Evolutionary conservation across 2,329 filamentous ascomycete genomes (phyloP).

Genomic region (Hypoxylon sp.): DNA sequence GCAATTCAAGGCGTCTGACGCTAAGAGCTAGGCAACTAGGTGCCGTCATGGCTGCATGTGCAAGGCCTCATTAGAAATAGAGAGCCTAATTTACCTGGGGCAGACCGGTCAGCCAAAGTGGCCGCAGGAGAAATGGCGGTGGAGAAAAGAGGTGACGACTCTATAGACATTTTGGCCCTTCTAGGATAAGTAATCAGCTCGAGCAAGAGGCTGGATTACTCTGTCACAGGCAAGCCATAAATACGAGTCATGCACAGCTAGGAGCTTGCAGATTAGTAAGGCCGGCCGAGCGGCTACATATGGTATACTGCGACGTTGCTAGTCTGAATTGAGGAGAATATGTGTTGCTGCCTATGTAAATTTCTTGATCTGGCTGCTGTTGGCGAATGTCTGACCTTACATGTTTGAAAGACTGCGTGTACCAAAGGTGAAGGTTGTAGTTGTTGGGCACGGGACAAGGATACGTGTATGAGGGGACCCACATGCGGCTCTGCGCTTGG

Average conservation of each 20-base stretch:
- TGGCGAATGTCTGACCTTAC: constrained; percentile 5
- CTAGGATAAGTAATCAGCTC: neutral
- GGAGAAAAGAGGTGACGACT: constrained; percentile 14
- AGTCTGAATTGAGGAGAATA: constrained; percentile 15
- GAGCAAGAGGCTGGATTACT: constrained; percentile 11
- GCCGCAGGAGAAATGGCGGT: constrained; percentile 32
- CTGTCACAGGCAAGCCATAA: constrained; percentile 1
- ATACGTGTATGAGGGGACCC: constrained; percentile 3
- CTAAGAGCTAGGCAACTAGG: constrained; percentile 30
- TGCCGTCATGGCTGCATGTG: constrained; percentile 22
- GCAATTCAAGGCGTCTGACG: constrained; percentile 22
- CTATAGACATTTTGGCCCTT: constrained; percentile 19
- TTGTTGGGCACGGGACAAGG: constrained; percentile 6
- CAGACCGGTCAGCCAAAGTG: constrained; percentile 34
- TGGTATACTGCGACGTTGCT: constrained; percentile 15
- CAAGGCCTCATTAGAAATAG: constrained; percentile 6
- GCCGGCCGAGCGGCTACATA: constrained; percentile 16
- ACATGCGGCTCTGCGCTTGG: constrained; percentile 15
- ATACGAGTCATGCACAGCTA: neutral
- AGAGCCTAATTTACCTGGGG: constrained; percentile 31
- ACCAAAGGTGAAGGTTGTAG: neutral
- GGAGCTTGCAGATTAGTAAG: constrained; percentile 31
- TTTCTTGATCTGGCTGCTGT: neutral
- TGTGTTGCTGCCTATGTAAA: constrained; percentile 15
- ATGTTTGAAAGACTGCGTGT: constrained; percentile 13